Evolutionary conservation across 2,329 filamentous ascomycete species (phyloP).

Genomic region (Leptographium radiaticola): DNA sequence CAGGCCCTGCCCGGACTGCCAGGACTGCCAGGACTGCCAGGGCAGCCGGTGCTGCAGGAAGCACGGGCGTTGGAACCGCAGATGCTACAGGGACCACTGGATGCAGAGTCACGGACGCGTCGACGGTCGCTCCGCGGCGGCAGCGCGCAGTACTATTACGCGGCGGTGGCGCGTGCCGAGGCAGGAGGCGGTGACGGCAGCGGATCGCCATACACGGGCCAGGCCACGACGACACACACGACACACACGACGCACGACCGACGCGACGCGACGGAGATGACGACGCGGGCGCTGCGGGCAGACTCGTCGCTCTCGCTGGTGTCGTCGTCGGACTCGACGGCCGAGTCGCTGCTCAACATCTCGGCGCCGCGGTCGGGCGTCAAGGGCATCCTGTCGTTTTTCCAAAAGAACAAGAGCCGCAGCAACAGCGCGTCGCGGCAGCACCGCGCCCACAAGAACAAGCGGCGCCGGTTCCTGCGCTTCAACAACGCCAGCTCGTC

Average conservation of each 20-base stretch:
- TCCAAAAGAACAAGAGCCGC: slow-evolving; percentile 13
- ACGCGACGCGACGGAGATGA: slow-evolving; percentile 7
- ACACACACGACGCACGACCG: not conserved
- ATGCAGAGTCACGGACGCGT: not conserved
- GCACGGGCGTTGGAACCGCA: too few relatives aligned
- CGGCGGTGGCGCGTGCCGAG: not conserved
- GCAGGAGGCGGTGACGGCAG: not conserved
- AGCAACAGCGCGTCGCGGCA: slow-evolving; percentile 9
- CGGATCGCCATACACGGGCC: not conserved
- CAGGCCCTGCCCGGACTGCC: not conserved
- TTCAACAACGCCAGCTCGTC: slow-evolving; percentile 39
- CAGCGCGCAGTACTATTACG: not conserved
- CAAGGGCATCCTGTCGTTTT: slow-evolving; percentile 21
- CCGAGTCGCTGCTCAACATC: slow-evolving; percentile 21
- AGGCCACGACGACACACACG: not conserved
- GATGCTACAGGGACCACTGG: too few relatives aligned
- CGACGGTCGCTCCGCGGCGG: not conserved
- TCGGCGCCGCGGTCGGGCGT: slow-evolving; percentile 17
- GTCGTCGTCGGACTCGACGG: slow-evolving; percentile 17
- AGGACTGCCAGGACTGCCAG: too few relatives aligned
- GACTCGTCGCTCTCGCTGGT: slow-evolving; percentile 11
- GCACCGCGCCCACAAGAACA: slow-evolving; percentile 13
- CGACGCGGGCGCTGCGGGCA: slow-evolving; percentile 6
- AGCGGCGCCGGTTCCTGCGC: slow-evolving; percentile 31
- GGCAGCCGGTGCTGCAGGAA: too few relatives aligned